Conservation (phyloP, 768 basidiomycete genomes). For the Boletales sp. region DNA sequence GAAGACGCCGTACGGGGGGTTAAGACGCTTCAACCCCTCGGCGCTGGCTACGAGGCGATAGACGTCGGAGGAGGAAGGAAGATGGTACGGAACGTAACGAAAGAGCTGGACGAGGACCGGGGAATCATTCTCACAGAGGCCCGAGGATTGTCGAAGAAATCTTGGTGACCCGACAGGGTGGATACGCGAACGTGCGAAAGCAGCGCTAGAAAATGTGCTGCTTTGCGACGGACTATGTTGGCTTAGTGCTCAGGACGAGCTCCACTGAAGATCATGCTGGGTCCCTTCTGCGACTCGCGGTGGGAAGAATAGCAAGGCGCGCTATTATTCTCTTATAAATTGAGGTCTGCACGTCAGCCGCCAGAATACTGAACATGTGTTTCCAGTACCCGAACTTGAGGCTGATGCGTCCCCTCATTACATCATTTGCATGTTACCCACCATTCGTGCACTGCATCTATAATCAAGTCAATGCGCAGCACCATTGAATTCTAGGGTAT, state of each 20-base stretch:
- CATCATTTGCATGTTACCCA: too few species aligned
- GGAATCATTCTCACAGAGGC: conserved; percentile 76
- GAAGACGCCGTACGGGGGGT: conserved; percentile 83
- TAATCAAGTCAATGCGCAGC: too few species aligned
- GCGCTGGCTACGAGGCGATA: conserved; percentile 88
- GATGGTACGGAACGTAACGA: conserved; percentile 87
- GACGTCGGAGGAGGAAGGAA: conserved; percentile 61
- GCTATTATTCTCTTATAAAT: background rate
- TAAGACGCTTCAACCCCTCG: conserved; percentile 81
- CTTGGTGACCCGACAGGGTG: conserved; percentile 66
- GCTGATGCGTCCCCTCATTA: too few species aligned
- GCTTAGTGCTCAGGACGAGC: conserved; percentile 86
- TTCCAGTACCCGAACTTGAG: too few species aligned
- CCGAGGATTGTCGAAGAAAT: conserved; percentile 62
- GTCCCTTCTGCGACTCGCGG: conserved; percentile 79
- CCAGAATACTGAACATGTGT: too few species aligned
- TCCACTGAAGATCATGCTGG: conserved; percentile 72
- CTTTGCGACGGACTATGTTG: conserved; percentile 90
- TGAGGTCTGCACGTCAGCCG: too few species aligned
- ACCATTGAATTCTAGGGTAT: too few species aligned
- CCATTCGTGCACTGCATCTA: too few species aligned
- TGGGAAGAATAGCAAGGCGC: conserved; percentile 59
- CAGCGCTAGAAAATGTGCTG: conserved; percentile 86
- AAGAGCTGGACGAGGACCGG: conserved; percentile 89
- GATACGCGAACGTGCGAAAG: conserved; percentile 70